Percentiles rank a stretch among this genome's conserved stretches.
phyloP scores from a whole-genome alignment of 208 protist genomes.

The Crithidia fasciculata region DNA sequence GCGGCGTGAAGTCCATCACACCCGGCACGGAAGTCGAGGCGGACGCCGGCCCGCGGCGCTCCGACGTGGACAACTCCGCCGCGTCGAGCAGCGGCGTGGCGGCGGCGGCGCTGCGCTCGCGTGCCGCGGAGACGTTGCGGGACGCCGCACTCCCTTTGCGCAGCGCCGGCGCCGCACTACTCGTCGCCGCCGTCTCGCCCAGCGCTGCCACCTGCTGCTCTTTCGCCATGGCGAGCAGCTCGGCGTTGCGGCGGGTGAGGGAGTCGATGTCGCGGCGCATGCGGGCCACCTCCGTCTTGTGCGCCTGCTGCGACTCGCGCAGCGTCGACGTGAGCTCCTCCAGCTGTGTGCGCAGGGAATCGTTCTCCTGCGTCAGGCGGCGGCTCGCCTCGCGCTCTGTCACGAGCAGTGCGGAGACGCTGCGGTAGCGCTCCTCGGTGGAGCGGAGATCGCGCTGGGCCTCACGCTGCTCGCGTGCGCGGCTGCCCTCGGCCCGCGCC shows the following conservation, averaged over 20 bases:
- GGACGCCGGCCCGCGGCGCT: not conserved
- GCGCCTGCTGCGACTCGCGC: slow-evolving; percentile 66
- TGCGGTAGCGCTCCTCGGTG: slow-evolving; percentile 80
- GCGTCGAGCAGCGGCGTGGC: not conserved
- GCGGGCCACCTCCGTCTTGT: slow-evolving; percentile 75
- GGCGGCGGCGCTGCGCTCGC: slow-evolving; percentile 2
- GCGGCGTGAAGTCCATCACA: slow-evolving; percentile 56
- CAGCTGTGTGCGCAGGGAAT: slow-evolving; percentile 76
- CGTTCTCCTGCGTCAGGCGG: slow-evolving; percentile 78
- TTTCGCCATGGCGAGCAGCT: slow-evolving; percentile 78
- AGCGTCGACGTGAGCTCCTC: slow-evolving; percentile 76
- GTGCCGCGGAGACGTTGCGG: slow-evolving; percentile 7
- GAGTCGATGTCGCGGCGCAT: slow-evolving; percentile 86
- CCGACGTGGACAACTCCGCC: not conserved
- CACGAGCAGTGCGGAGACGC: slow-evolving; percentile 63
- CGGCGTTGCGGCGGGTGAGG: slow-evolving; percentile 81
- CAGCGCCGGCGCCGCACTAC: slow-evolving; percentile 4
- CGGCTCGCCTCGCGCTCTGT: slow-evolving; percentile 76
- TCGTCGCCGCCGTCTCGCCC: slow-evolving; percentile 12
- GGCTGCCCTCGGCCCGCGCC: slow-evolving; percentile 53
- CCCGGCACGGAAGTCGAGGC: slow-evolving; percentile 8
- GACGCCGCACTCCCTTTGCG: slow-evolving; percentile 7
- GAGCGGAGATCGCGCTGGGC: slow-evolving; percentile 68
- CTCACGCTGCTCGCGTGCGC: slow-evolving; percentile 54
- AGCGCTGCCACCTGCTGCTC: slow-evolving; percentile 71